phyloP scores from a whole-genome alignment of 192 early-diverging fungal genomes.

The Mortierella alpina region DNA sequence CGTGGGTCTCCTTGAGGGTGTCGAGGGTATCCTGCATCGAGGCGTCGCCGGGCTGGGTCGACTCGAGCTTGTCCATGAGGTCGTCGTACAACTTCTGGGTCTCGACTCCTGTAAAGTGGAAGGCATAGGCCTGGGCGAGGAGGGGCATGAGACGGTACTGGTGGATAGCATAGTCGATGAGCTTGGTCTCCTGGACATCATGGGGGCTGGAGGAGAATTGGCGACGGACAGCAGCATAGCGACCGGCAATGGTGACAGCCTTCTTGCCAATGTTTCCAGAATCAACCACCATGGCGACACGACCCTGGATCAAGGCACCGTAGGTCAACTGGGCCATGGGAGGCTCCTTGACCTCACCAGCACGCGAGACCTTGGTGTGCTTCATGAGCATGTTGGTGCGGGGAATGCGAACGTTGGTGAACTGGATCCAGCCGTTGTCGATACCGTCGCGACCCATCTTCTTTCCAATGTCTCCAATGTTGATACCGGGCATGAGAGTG shows the following conservation, averaged over 20 bases:
- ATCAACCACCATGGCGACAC: slow-evolving; percentile 86
- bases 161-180: slow-evolving; percentile 94
- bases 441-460: slow-evolving; percentile 94
- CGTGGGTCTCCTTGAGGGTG: slow-evolving; percentile 90
- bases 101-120: slow-evolving; percentile 91
- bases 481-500: slow-evolving; percentile 82
- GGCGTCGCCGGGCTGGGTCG: slow-evolving; percentile 69
- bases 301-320: slow-evolving; percentile 88
- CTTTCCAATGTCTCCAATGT: slow-evolving; percentile 93
- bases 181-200: slow-evolving; percentile 80
- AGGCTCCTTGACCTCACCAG: slow-evolving; percentile 85
- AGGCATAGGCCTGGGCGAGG: slow-evolving; percentile 89
- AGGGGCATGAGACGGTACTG: slow-evolving; percentile 94
- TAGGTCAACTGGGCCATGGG: slow-evolving; percentile 87
- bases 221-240: slow-evolving; percentile 91
- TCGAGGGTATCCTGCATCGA: slow-evolving; percentile 74
- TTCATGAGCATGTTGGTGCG: slow-evolving; percentile 93
- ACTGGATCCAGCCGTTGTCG: slow-evolving; percentile 95
- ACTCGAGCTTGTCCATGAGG: slow-evolving; percentile 82
- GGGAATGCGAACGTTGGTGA: slow-evolving; percentile 92
- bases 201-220: slow-evolving; percentile 80
- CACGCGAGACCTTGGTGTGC: slow-evolving; percentile 87
- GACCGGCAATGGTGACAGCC: slow-evolving; percentile 89
- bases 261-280: slow-evolving; percentile 89
- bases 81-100: slow-evolving; percentile 80